These are phyloP conservation scores for Tarenaya hassleriana DNA, from an alignment of 345 rosid species.

Conservation along the genomic window DNA sequence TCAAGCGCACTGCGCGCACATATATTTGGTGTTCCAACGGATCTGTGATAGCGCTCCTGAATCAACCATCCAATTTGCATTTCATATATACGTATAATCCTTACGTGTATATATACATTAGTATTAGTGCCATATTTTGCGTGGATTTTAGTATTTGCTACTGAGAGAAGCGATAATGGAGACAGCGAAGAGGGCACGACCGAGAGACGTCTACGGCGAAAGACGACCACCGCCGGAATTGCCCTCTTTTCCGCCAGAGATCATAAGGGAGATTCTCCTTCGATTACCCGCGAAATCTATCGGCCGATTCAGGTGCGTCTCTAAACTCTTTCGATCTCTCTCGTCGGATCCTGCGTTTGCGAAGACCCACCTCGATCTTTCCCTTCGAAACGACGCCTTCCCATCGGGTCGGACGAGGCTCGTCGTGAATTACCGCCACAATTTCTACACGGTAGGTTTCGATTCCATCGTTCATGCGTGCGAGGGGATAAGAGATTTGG, in stretches of 20 bases:
- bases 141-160: too few species aligned
- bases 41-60: too few species aligned
- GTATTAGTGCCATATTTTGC: too few species aligned
- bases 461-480: conserved; percentile 19
- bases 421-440: conserved; percentile 23
- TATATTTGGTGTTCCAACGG: too few species aligned
- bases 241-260: conserved; percentile 29
- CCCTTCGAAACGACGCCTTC: not conserved
- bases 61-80: too few species aligned
- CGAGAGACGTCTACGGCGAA: conserved; percentile 12
- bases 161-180: conserved; percentile 22
- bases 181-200: conserved; percentile 13
- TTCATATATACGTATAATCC: too few species aligned
- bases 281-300: conserved; percentile 36
- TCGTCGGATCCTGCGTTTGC: conserved; percentile 31
- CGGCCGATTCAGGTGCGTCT: conserved; percentile 39
- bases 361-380: conserved; percentile 28
- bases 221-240: conserved; percentile 14
- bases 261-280: conserved; percentile 34
- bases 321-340: conserved; percentile 31
- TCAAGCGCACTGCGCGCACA: too few species aligned
- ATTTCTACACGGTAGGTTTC: conserved; percentile 17
- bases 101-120: too few species aligned
- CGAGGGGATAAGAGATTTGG: conserved; percentile 17
- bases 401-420: conserved; percentile 12